Conservation (phyloP, 495 filamentous ascomycete genomes). For the Hypoxylon subgilvum region DNA sequence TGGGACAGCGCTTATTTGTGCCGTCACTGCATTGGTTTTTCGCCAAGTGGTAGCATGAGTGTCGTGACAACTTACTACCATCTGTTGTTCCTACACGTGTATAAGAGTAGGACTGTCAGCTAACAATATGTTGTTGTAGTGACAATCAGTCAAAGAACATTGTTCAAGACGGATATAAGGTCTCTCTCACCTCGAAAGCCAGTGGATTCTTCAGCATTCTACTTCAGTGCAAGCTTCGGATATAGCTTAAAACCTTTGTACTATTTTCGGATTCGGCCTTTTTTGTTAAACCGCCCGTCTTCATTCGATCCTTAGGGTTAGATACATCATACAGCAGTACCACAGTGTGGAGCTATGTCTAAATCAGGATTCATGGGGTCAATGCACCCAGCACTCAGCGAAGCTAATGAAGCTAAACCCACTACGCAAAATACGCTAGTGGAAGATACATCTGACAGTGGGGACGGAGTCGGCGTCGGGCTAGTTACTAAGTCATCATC, state of each 20-base stretch:
- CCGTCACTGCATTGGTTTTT: conserved; percentile 10
- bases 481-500: conserved; percentile 24
- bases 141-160: conserved; percentile 7
- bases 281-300: conserved; percentile 16
- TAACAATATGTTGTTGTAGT: conserved; percentile 15
- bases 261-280: conserved; percentile 14
- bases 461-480: conserved; percentile 30
- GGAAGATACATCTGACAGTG: conserved; percentile 24
- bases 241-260: conserved; percentile 12
- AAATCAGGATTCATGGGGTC: conserved; percentile 23
- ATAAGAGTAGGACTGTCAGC: conserved; percentile 7
- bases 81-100: background rate
- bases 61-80: too few relatives aligned
- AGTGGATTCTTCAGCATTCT: background rate
- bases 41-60: conserved; percentile 8
- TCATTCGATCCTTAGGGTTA: background rate
- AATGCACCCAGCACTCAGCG: conserved; percentile 31
- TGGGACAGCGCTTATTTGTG: conserved; percentile 5
- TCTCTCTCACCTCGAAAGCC: conserved; percentile 1
- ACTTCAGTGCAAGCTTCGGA: conserved; percentile 23
- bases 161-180: conserved; percentile 14
- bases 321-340: background rate
- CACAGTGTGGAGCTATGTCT: conserved; percentile 30
- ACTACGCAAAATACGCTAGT: conserved; percentile 15
- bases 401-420: too few relatives aligned